Conservation (phyloP, 768 basidiomycete species). For the Amanita thiersii region DNA sequence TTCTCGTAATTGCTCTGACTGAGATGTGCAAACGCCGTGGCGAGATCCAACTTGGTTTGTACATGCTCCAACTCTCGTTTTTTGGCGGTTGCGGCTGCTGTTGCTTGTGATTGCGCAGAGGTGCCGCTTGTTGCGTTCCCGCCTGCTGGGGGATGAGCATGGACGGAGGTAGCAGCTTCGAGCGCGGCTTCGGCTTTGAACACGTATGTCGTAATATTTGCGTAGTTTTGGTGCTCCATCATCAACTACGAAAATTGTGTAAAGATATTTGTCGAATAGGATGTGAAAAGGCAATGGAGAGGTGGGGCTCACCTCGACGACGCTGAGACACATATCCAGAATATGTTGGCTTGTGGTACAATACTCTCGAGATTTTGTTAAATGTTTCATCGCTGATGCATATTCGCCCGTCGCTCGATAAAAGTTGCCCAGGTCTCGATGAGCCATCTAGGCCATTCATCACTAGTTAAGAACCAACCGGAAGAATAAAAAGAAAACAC, state of each 20-base stretch:
- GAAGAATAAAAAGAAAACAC: slow-evolving; percentile 15
- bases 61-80: slow-evolving; percentile 57
- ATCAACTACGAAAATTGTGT: slow-evolving; percentile 44
- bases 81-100: slow-evolving; percentile 22
- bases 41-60: slow-evolving; percentile 75
- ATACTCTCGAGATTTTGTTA: slow-evolving; percentile 89
- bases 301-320: slow-evolving; percentile 53
- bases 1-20: slow-evolving; percentile 70
- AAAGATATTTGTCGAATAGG: not conserved
- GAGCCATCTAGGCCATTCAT: slow-evolving; percentile 60
- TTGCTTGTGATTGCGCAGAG: slow-evolving; percentile 13
- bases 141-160: slow-evolving; percentile 13
- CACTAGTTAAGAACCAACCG: not conserved
- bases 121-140: slow-evolving; percentile 14
- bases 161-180: slow-evolving; percentile 43
- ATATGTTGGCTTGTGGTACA: slow-evolving; percentile 87
- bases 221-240: slow-evolving; percentile 79
- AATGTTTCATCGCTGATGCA: slow-evolving; percentile 64
- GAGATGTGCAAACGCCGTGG: slow-evolving; percentile 69
- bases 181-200: slow-evolving; percentile 94
- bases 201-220: slow-evolving; percentile 85
- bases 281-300: not conserved
- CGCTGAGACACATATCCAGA: slow-evolving; percentile 86
- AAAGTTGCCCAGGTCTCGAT: slow-evolving; percentile 81
- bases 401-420: slow-evolving; percentile 70